Evolutionary conservation across 2,329 filamentous ascomycete species (phyloP), one percentile per base, ranked within the genome.

Genomic region (Pseudocercospora musae): DNA sequence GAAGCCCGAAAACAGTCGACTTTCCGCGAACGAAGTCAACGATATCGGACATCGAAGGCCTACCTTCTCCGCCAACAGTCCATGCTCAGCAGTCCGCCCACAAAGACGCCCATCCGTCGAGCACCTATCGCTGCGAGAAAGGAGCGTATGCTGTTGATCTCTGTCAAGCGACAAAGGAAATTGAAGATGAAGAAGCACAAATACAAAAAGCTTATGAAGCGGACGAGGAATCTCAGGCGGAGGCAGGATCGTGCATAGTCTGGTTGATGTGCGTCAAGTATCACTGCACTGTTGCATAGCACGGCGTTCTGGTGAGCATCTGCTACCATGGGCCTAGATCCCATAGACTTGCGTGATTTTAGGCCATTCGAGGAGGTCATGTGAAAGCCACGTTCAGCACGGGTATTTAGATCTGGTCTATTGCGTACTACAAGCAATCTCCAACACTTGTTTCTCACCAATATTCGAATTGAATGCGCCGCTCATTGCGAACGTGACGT

Each of bases 181-280:
- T 81, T 97, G 74, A 96, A 92, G 87, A 99, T 99, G 93, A 99
- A 99, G 90, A 99, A 98, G 87, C 94, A 98, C 86, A 99, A 99
- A 88, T 96, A 96, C 80, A 98, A 97, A 92, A 99, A 99, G 87
- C 83, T 98, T 70, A 92, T 96, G 90, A 91, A 89, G 84, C 86
- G 87, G 78, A 97, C 94, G 74, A 87, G 94, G 77, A 94, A 91
- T 76, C 78, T 92, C 81, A 89, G 94, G 75, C 87, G 92, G 75
- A 96, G 93, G 82, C 82, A 95, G 72, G 91, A 77, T 62, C 64
- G 71, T 64, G 65, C 67, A 49, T 73, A 71, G 49, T 33, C n/a
- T 42, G 8, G 23, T 53, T 52, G 53, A 25, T 15, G 23, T 23
- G 20, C 10, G 20, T 18, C 20, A 37, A 4, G 9, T 3, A 23